phyloP scores from a whole-genome alignment of 1,284 basidiomycete genomes.

The Heterobasidion occidentale region DNA sequence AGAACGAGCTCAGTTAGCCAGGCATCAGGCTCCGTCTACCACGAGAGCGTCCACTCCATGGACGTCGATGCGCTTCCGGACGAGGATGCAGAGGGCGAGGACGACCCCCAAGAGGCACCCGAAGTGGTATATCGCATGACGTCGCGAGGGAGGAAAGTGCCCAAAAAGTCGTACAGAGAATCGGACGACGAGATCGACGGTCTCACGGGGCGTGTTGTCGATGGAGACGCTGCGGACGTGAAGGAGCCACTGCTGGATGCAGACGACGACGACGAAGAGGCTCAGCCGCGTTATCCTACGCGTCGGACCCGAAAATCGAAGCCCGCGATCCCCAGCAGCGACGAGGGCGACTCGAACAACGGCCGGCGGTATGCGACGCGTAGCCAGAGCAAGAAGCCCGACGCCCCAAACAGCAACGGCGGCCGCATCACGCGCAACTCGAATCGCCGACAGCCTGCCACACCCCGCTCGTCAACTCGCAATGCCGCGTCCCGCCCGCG shows the following conservation, averaged over 20 bases:
- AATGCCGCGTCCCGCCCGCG: constrained; percentile 7
- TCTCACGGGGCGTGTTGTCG: constrained; percentile 20
- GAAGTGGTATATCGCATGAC: constrained; percentile 22
- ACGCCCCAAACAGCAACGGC: constrained; percentile 15
- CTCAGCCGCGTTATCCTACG: constrained; percentile 15
- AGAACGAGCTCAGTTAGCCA: constrained; percentile 12
- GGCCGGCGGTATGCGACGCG: constrained; percentile 26
- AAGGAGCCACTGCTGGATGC: constrained; percentile 30
- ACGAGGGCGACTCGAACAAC: constrained; percentile 27
- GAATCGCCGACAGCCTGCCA: constrained; percentile 6
- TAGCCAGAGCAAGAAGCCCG: constrained; percentile 26
- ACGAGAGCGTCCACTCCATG: constrained; percentile 46
- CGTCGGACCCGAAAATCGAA: constrained; percentile 11
- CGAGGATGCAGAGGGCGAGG: constrained; percentile 17
- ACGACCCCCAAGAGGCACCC: constrained; percentile 13
- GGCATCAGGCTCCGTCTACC: constrained; percentile 63
- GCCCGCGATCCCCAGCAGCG: constrained; percentile 35
- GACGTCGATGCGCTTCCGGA: constrained; percentile 25
- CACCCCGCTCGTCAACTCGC: constrained; percentile 3
- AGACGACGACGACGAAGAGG: constrained; percentile 26
- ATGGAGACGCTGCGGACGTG: constrained; percentile 26
- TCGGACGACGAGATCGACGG: constrained; percentile 37
- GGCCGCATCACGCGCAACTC: constrained; percentile 18
- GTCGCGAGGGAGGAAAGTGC: constrained; percentile 37
- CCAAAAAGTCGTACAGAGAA: constrained; percentile 42